phyloP scores from a whole-genome alignment of 1,284 basidiomycete genomes.

The Trametes polyzona region DNA sequence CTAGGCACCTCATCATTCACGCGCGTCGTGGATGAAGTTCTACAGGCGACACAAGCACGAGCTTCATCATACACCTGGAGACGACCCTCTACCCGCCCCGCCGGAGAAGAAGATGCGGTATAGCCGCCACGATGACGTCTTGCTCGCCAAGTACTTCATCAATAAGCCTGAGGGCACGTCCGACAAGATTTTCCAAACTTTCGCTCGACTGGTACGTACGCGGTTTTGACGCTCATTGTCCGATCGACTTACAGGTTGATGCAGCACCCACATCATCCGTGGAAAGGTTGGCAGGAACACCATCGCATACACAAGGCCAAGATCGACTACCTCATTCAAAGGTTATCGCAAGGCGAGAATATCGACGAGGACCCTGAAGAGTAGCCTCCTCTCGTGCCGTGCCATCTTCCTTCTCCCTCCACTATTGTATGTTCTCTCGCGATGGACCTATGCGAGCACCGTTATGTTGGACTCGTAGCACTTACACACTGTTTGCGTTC shows the following conservation, averaged over 20 bases:
- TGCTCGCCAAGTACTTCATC: slow-evolving; percentile 73
- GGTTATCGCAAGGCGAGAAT: slow-evolving; percentile 58
- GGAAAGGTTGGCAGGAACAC: slow-evolving; percentile 90
- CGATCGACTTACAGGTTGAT: slow-evolving; percentile 6
- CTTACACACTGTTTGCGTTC: too few relatives aligned
- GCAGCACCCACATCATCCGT: slow-evolving; percentile 82
- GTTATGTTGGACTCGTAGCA: too few relatives aligned
- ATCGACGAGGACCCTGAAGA: slow-evolving; percentile 43
- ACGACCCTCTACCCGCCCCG: slow-evolving; percentile 69
- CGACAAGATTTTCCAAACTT: slow-evolving; percentile 78
- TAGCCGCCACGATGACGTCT: slow-evolving; percentile 71
- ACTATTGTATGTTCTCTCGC: neutral
- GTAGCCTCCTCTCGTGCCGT: neutral
- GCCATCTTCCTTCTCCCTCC: neutral
- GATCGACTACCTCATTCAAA: slow-evolving; percentile 75
- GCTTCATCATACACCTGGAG: slow-evolving; percentile 59
- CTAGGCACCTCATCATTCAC: slow-evolving; percentile 82
- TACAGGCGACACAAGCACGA: slow-evolving; percentile 85
- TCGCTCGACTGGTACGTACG: slow-evolving; percentile 61
- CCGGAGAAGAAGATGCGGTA: slow-evolving; percentile 87
- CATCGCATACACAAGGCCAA: slow-evolving; percentile 83
- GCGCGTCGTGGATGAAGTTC: slow-evolving; percentile 89
- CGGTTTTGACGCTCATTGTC: neutral
- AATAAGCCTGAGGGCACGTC: slow-evolving; percentile 75
- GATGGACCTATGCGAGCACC: neutral